Conservation (phyloP, 345 rosid genomes). For the Euphorbia tirucalli region DNA sequence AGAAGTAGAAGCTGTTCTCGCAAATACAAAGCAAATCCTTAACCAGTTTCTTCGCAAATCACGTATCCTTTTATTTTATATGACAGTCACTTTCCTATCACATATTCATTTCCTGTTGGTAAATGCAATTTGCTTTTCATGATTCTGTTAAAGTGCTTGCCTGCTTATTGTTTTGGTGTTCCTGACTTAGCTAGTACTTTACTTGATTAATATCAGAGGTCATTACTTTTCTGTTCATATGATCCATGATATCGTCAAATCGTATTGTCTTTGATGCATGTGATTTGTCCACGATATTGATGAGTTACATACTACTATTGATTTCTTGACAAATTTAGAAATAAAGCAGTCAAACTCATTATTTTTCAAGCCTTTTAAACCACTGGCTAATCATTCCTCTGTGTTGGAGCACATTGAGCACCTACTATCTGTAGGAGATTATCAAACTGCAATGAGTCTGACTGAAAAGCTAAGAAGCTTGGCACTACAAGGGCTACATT, state of each 20-base stretch:
- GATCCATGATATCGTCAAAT: not conserved
- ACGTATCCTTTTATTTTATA: slow-evolving; percentile 52
- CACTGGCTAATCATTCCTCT: slow-evolving; percentile 47
- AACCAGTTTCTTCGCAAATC: slow-evolving; percentile 86
- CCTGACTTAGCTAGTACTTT: not conserved
- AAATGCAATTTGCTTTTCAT: not conserved
- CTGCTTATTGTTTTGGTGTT: not conserved
- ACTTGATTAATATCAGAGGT: not conserved
- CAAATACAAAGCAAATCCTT: slow-evolving; percentile 93
- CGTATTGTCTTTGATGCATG: slow-evolving; percentile 6
- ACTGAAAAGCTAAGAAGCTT: slow-evolving; percentile 72
- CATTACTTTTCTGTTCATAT: not conserved
- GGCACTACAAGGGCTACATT: slow-evolving; percentile 86
- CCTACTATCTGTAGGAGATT: slow-evolving; percentile 48
- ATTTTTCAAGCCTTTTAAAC: slow-evolving; percentile 78
- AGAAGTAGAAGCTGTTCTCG: slow-evolving; percentile 86
- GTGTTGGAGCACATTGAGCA: slow-evolving; percentile 58
- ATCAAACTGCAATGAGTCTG: slow-evolving; percentile 62
- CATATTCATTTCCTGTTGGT: not conserved
- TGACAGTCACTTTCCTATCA: not conserved
- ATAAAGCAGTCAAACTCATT: slow-evolving; percentile 70
- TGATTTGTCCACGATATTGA: not conserved
- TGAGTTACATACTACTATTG: slow-evolving; percentile 16
- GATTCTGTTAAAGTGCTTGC: not conserved
- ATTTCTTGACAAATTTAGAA: slow-evolving; percentile 63